Base-by-base conservation (phyloP, 129 eudicot species). In the Lonicera japonica region DNA sequence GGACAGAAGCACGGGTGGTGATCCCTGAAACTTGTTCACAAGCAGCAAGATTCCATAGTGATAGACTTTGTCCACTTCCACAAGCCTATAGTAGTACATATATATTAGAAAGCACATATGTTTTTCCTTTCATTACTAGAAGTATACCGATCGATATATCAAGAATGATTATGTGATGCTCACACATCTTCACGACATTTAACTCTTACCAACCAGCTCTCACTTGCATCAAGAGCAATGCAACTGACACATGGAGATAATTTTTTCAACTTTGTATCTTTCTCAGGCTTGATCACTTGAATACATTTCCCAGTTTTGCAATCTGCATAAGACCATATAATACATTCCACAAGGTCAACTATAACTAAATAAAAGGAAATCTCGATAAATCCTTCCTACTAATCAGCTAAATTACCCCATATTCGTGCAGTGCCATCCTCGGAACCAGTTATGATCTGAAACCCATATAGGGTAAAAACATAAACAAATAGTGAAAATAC, bases 341-440 rank as follows among this genome's bases (percentile, higher is more conserved):
- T 24, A 50, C 23, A 56, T 47, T 40, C 51, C 64, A 58, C 60
- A 38, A 58, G 39, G 54, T 60, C 21, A 48, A 53, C n/a, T 61
- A 38, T 18, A 55, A 64, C 15, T 38, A 46, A 23, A 23, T 58
- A 60, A 56, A 17, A 47, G 67, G 16, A 43, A 43, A 43, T 8
- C 5, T 43, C 50, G 13, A 43, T 8, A 43, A 8, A 43, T 43
- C 8, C 50, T 8, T n/a, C n/a, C n/a, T n/a, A n/a, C n/a, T n/a
- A n/a, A n/a, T n/a, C n/a, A n/a, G n/a, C 36, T 29, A 45, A 67
- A 69, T 75, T 86, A 80, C 97, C 98, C 99, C 99, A 94, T 63
- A 94, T 77, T 72, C 96, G 77, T 58, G 92, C 87, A 25, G 96
- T 82, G 64, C 96, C 96, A 62, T 94, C 99, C 81, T 94, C 99